Evolutionary conservation across 2,329 filamentous ascomycete species (phyloP), one percentile per base, ranked within the genome.

Genomic region (Botrytis galanthina): DNA sequence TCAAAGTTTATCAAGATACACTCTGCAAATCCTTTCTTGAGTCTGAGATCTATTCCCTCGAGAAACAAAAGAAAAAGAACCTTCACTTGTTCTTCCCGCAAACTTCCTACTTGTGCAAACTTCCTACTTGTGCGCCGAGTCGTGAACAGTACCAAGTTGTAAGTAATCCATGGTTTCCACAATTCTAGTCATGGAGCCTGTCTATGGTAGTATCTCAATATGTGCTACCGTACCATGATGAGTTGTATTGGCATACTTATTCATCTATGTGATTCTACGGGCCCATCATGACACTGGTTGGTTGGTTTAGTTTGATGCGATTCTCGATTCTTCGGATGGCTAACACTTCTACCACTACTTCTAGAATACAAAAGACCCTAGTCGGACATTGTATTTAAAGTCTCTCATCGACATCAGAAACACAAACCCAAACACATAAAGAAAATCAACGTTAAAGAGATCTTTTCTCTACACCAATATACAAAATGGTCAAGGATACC

Each of bases 401-500:
- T n/a, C n/a, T 57, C 48, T 42, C n/a, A 6, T 14, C 9, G n/a
- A 16, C 48, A n/a, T n/a, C 39, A 26, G 26, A n/a, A 68, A 18
- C 54, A 29, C 48, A 42, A 20, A 44, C n/a, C 16, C 48, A 42
- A 32, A 57, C 29, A 57, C 22, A 57, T 32, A 20, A 22, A 68
- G 48, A 32, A 32, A 61, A 18, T n/a, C 48, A 68, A 37, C 29
- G 2, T 12, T 37, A 18, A 42, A 72, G 66, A 60, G 39, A 20
- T 48, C 46, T 44, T 29, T 18, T 35, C 32, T 48, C 26, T 35
- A 2, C 18, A 62, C 44, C 32, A 32, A 29, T 10, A 75, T 70
- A 71, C 78, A 91, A 80, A 72, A 95, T 94, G 92, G 92, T 91
- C 77, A 93, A 92, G 82, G 92, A 94, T 80, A 92, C 90, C 54